Evolutionary conservation across 805 yeast genomes (phyloP), one percentile per base, ranked within the genome.

Genomic region (Candida saitoana): DNA sequence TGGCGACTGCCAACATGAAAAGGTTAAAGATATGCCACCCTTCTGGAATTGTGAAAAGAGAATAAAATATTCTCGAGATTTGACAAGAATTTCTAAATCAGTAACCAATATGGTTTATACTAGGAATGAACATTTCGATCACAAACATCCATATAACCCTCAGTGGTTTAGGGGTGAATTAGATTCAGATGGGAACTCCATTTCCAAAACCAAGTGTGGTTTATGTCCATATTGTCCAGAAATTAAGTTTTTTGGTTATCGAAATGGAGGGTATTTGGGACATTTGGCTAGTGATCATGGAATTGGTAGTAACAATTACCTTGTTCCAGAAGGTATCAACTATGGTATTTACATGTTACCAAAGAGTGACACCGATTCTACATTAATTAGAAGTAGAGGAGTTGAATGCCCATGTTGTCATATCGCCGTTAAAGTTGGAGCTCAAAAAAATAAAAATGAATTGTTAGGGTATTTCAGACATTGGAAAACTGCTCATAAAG

Each of bases 251-350:
- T 48, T 57, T 17, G 64, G 65, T 2, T 55, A 59, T 46, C 62
- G 62, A 41, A 63, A 63, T 49, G 57, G 63, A 5, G 55, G 59
- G 34, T 63, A 63, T 41, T 52, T 62, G 5, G 56, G 65, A 4
- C 69, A 63, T 43, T 47, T 63, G 46, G 59, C 67, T 3, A 48
- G 59, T 34, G 65, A 60, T 41, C 69, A 63, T 46, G 69, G 69
- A 3, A 52, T 63, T 5, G 56, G 53, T 25, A 59, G 66, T 33
- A 60, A 60, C 44, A 60, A 59, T 24, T 56, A 48, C 36, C 48
- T 58, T 15, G 57, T 59, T 2, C 69, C 69, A 0, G 63, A 63
- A 35, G 65, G 63, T 2, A 39, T 61, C 5, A 54, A 57, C 43
- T 56, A 49, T 31, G 69, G 67, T 3, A 43, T 40, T 16, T 63